phyloP scores from a whole-genome alignment of 306 rosid species.

The Clitoria ternatea region DNA sequence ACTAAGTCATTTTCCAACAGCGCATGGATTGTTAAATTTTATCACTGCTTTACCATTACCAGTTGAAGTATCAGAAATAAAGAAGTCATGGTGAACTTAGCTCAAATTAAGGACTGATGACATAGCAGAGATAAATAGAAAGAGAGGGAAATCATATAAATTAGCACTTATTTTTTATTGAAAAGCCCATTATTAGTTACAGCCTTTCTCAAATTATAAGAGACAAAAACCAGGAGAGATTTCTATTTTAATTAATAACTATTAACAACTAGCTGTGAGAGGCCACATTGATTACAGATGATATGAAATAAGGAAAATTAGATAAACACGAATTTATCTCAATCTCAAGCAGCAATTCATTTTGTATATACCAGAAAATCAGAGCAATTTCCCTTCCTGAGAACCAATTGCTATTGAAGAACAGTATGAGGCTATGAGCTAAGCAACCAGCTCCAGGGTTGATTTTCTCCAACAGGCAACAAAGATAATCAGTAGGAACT shows the following conservation, averaged over 20 bases:
- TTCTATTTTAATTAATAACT: background rate
- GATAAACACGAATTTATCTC: conserved; percentile 1
- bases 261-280: background rate
- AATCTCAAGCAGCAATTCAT: conserved; percentile 9
- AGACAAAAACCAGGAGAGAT: conserved; percentile 13
- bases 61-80: conserved; percentile 3
- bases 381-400: background rate
- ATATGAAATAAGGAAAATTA: background rate
- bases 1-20: conserved; percentile 10
- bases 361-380: conserved; percentile 9
- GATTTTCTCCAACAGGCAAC: background rate
- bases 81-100: background rate
- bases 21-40: background rate
- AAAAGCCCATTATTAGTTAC: background rate
- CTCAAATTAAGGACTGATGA: conserved; percentile 20
- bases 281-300: conserved; percentile 15
- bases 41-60: background rate
- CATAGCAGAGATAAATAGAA: background rate
- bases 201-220: conserved; percentile 16
- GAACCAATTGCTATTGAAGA: conserved; percentile 5
- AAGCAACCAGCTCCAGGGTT: conserved; percentile 12
- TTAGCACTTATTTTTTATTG: conserved; percentile 1
- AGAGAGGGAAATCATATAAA: conserved; percentile 10
- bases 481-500: conserved; percentile 15
- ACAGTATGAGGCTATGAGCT: conserved; percentile 15